Evolutionary conservation across 768 basidiomycete genomes (phyloP).

Genomic region (Nidularia sp.): DNA sequence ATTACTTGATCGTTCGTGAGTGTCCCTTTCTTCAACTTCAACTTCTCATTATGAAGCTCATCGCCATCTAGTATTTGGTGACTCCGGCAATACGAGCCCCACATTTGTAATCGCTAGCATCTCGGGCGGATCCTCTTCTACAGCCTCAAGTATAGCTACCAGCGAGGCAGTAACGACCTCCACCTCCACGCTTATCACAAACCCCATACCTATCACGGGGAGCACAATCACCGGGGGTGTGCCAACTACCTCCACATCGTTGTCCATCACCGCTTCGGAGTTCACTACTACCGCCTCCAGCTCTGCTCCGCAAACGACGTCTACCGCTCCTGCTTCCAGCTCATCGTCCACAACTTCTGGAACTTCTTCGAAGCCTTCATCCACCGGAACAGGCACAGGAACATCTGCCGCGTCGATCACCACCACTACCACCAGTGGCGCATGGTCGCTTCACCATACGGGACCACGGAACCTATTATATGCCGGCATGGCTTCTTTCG

Average conservation of each 20-base stretch:
- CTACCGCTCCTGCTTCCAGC: constrained; percentile 3
- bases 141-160: constrained; percentile 4
- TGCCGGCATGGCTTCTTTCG: constrained; percentile 12
- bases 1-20: constrained; percentile 66
- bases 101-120: constrained; percentile 59
- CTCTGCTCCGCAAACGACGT: not conserved
- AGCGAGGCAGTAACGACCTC: constrained; percentile 14
- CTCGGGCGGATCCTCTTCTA: constrained; percentile 18
- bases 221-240: constrained; percentile 21
- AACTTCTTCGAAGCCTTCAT: constrained; percentile 8
- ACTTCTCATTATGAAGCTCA: not conserved
- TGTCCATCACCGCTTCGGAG: constrained; percentile 3
- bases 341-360: constrained; percentile 4
- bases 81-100: constrained; percentile 61
- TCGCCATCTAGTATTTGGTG: constrained; percentile 49
- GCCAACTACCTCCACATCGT: not conserved
- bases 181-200: constrained; percentile 15
- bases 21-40: constrained; percentile 11
- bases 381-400: not conserved
- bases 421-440: constrained; percentile 19
- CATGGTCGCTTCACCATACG: constrained; percentile 14
- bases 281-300: constrained; percentile 9
- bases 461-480: constrained; percentile 7
- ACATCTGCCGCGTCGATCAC: constrained; percentile 6
- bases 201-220: constrained; percentile 26